These are phyloP conservation scores for Capronia epimyces DNA, from an alignment of 2,329 filamentous ascomycete genomes.

Conservation along the genomic window DNA sequence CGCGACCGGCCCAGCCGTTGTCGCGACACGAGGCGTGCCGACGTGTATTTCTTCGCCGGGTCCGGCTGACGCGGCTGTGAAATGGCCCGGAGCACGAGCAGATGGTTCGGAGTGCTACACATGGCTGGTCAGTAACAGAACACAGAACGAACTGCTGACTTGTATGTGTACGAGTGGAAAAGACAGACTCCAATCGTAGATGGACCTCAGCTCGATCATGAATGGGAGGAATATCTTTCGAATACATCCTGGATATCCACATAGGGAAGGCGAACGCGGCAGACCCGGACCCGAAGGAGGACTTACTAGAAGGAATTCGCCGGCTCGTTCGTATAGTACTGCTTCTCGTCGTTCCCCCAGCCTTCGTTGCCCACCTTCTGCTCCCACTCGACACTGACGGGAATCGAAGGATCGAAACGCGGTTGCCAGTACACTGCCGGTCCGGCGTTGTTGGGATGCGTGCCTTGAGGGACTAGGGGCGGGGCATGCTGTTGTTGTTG, in stretches of 20 bases:
- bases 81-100: conserved; percentile 27
- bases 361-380: conserved; percentile 28
- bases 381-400: conserved; percentile 24
- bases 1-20: conserved; percentile 22
- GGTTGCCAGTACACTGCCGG: conserved; percentile 26
- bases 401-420: conserved; percentile 18
- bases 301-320: conserved; percentile 26
- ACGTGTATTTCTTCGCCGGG: conserved; percentile 25
- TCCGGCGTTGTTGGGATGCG: conserved; percentile 4
- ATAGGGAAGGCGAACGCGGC: neutral
- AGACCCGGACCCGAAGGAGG: too few species aligned
- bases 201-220: too few species aligned
- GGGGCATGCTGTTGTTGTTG: conserved; percentile 2
- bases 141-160: too few species aligned
- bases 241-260: too few species aligned
- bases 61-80: conserved; percentile 17
- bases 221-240: too few species aligned
- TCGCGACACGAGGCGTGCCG: conserved; percentile 26
- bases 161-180: too few species aligned
- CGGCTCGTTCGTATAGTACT: conserved; percentile 23
- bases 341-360: conserved; percentile 29
- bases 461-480: conserved; percentile 20
- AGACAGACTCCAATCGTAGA: too few species aligned
- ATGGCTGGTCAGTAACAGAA: neutral
- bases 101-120: conserved; percentile 20